Conservation (phyloP, 495 filamentous ascomycete species). For the Trichoderma erinaceum region DNA sequence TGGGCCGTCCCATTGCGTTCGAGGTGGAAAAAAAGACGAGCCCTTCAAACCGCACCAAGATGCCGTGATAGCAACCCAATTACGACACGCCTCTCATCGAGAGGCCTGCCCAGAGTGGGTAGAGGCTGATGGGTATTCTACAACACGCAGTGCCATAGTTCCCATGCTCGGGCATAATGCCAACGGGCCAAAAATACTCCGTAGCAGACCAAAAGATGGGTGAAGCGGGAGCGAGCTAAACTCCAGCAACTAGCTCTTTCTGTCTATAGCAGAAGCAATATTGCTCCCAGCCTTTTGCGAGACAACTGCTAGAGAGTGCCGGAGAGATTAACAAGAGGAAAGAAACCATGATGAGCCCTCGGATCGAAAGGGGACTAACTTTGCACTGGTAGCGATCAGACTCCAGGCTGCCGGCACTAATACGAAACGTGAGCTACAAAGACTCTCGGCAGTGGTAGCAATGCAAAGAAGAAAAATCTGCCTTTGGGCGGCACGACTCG, state of each 20-base stretch:
- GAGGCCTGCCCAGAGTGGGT: not conserved
- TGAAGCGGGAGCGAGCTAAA: not conserved
- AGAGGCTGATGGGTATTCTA: not conserved
- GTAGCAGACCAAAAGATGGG: not conserved
- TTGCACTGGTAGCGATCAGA: not conserved
- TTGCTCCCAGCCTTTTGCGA: not conserved
- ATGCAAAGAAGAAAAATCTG: not conserved
- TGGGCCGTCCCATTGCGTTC: not conserved
- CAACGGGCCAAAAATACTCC: conserved; percentile 1
- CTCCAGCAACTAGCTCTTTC: not conserved
- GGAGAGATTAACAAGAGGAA: not conserved
- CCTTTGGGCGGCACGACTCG: not conserved
- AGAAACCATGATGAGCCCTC: not conserved
- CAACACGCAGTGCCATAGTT: not conserved
- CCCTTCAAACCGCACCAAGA: not conserved
- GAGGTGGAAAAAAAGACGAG: conserved; percentile 4
- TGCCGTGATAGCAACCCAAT: conserved; percentile 6
- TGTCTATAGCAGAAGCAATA: not conserved
- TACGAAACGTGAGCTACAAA: not conserved
- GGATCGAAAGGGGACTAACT: not conserved
- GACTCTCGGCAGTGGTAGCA: not conserved
- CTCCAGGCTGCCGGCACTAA: not conserved
- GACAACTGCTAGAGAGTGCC: not conserved
- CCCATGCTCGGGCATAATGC: not conserved
- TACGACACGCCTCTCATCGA: conserved; percentile 1